These are phyloP conservation scores for Mycena galopus DNA, from an alignment of 768 basidiomycete genomes.

Conservation along the genomic window DNA sequence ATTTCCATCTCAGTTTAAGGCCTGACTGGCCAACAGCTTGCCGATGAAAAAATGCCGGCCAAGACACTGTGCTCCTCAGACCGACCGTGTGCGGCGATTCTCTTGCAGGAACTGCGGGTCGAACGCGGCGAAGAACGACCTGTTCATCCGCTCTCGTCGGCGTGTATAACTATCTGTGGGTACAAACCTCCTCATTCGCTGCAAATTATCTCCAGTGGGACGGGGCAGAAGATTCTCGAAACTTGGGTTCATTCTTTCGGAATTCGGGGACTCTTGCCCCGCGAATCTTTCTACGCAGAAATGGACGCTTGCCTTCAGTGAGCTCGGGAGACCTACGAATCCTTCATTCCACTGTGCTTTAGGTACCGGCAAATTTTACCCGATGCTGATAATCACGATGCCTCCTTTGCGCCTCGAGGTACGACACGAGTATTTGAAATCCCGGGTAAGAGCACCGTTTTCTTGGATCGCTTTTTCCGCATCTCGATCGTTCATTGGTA, in stretches of 20 bases:
- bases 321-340: not conserved
- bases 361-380: not conserved
- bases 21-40: too few species aligned
- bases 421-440: not conserved
- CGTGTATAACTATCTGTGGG: constrained; percentile 14
- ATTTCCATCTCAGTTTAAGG: too few species aligned
- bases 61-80: too few species aligned
- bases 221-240: not conserved
- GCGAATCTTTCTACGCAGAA: not conserved
- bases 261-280: not conserved
- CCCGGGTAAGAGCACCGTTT: constrained; percentile 1
- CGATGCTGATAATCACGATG: constrained; percentile 4
- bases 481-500: not conserved
- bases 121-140: constrained; percentile 2
- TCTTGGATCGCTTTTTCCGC: not conserved
- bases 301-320: not conserved
- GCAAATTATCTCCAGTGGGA: constrained; percentile 8
- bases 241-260: not conserved
- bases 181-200: constrained; percentile 16
- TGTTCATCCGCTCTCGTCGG: constrained; percentile 13
- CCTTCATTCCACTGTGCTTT: not conserved
- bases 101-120: not conserved
- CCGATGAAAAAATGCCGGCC: too few species aligned
- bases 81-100: too few species aligned
- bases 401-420: constrained; percentile 26